Base-by-base conservation (phyloP, 257 asterid genomes). In the Solanum sitiens region DNA sequence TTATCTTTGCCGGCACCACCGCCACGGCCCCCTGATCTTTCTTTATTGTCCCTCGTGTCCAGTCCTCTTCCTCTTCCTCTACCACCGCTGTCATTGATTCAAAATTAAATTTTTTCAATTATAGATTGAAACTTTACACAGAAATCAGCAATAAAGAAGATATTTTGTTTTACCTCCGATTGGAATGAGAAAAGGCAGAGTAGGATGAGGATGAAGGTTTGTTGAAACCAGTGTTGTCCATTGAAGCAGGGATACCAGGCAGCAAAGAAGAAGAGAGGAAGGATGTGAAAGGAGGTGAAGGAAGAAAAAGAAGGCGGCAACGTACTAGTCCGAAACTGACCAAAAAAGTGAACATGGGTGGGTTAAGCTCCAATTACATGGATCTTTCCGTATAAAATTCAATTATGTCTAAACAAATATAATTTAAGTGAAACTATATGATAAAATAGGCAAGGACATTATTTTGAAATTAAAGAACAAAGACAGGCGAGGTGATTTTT, bases 1-100 rank as follows among this genome's bases (percentile, higher is more conserved):
- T 94, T 93, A 87, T 96, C 95, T 82, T 88, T 90, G 37, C 94
- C 95, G 25, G 89, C 91, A 23, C 88, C 89, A 13, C 90, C 85
- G 14, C 91, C 91, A n/a, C 92, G 91, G 63, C 93, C 94, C 87
- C 90, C 90, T 8, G 91, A 86, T 87, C 94, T 89, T 61, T 89
- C 93, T 2, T 88, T 89, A 86, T 61, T 85, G 73, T 88, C 95
- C 68, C 80, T 92, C 85, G 70, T 79, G 87, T 90, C 93, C 75
- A 44, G 14, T 83, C 93, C 92, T 88, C 23, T 74, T 42, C 83
- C 83, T 74, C 93, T 90, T 21, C 94, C 96, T 91, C 95, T 63
- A 72, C 91, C 94, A 85, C 93, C 87, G 89, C 92, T 85, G 83
- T 86, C 47, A 85, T 65, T 80, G 89, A 70, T 27, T 88, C 72